Conservation (phyloP, 1,139 yeast species). For the Meyerozyma guilliermondii region DNA sequence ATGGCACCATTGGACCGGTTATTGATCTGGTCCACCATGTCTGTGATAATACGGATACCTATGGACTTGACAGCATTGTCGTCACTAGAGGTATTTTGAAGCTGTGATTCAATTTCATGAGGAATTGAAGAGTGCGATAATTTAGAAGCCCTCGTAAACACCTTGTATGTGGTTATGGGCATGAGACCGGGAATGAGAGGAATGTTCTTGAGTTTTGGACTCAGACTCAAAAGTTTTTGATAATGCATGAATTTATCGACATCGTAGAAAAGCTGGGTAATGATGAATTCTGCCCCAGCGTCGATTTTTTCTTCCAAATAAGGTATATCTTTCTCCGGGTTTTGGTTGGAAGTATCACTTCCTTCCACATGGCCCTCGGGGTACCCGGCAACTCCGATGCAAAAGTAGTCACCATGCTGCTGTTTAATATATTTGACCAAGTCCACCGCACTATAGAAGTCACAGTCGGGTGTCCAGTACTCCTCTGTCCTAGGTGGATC, state of each 20-base stretch:
- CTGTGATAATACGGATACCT: conserved; percentile 71
- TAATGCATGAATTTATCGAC: conserved; percentile 36
- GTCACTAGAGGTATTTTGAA: conserved; percentile 59
- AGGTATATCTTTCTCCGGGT: conserved; percentile 62
- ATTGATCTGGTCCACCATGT: conserved; percentile 57
- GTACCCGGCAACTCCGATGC: conserved; percentile 90
- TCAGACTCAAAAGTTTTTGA: conserved; percentile 26
- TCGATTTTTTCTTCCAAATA: conserved; percentile 52
- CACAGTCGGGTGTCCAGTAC: conserved; percentile 53
- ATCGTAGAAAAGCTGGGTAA: conserved; percentile 44
- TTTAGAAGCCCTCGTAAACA: conserved; percentile 84
- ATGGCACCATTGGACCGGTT: conserved; percentile 49
- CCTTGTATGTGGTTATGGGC: conserved; percentile 91
- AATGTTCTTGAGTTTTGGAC: conserved; percentile 37
- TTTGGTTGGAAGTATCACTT: conserved; percentile 57
- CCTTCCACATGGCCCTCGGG: conserved; percentile 97
- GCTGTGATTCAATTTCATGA: conserved; percentile 25
- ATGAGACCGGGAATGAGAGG: conserved; percentile 86
- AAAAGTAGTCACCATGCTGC: conserved; percentile 68
- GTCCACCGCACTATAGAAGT: conserved; percentile 75
- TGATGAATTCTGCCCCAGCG: conserved; percentile 44
- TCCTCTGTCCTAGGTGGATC: conserved; percentile 91
- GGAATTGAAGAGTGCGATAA: conserved; percentile 91
- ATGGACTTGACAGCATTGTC: conserved; percentile 81
- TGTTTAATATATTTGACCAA: conserved; percentile 70